Evolutionary conservation across 768 basidiomycete species (phyloP), one percentile per base, ranked within the genome.

Genomic region (Wakefieldia striispora): DNA sequence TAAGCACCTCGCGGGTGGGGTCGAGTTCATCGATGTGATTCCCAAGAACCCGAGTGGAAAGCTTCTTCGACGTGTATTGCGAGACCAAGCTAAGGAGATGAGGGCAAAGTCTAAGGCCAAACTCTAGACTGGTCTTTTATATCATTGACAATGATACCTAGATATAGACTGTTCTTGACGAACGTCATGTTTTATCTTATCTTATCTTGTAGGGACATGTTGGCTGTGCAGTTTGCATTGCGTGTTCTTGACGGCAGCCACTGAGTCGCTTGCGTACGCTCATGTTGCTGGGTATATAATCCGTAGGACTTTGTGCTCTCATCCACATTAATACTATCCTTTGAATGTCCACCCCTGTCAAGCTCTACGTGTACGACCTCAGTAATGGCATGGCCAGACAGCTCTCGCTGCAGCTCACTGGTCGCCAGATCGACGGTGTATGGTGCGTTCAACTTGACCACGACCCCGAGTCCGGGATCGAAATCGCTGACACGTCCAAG

Each of bases 281-380:
- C 42, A 16, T 16, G 4, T 5, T 33, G 4, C 33, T 16, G 33
- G 6, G 16, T 33, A 33, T 33, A 33, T 33, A 33, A 33, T 16
- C 14, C 33, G 7, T 29, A 29, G 29, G 13, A 10, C 21, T 14
- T 13, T 21, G 2, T 23, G 6, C 29, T 21, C 10, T 13, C 27
- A 1, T 23, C 36, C 40, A 34, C 42, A 2, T 2, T 29, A 29
- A 8, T 14, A 33, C 16, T 6, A 16, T 39, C 27, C 11, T 17
- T 27, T 16, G 7, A 47, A 63, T 63, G 62, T 50, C 63, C 13
- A 17, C 64, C 23, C 69, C 70, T 23, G 92, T 97, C 16, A 74
- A 90, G 57, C 78, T 97, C 21, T 93, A 94, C 62, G 82, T 95
- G 1, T 97, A 97, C 67, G 94, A 97, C 61, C 83, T 95, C 45